Base-by-base conservation (phyloP, 1,284 basidiomycete species). In the Sporisorium exsertum region DNA sequence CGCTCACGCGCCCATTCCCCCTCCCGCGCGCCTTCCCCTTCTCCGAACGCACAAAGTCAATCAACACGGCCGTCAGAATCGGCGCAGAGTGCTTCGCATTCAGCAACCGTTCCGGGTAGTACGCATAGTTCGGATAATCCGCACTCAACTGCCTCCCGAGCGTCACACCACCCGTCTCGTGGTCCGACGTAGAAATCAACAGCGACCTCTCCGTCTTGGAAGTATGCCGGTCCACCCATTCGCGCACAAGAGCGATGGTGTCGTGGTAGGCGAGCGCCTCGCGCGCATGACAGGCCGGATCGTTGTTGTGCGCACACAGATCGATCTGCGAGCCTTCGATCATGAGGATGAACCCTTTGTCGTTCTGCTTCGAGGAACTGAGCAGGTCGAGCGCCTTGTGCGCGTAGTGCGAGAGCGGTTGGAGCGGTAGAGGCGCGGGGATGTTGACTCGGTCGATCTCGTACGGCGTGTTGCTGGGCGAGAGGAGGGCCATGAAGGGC, bases 131-230 rank as follows among this genome's bases (percentile, higher is more conserved):
- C 55, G 86, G 86, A 13, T 72, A 77, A 15, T 76, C 72, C 3
- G 59, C 47, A 5, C 61, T 77, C 8, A 87, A 68, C 58, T 87
- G 86, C 40, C 86, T 57, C 1, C 85, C 86, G 1, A 87, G 60
- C 2, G 86, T 72, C 4, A 87, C 60, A 0, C 87, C 87, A 18
- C 87, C 87, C 9, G 87, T 87, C 64, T 87, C 86, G 71, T 87
- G 86, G 51, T 87, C 86, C 15, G 81, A 81, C 4, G 86, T 84
- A 13, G 81, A 83, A 55, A 87, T 83, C 26, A 87, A 64, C 33
- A 87, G 42, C 26, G 86, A 84, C 40, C 80, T 70, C 53, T 77
- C 82, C 20, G 78, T 76, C 15, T 64, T 66, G 27, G 73, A 76
- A 64, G 82, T 86, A 42, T 80, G 72, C 20, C 64, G 45, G 12